These are phyloP conservation scores for Agarophyton chilense DNA, from an alignment of 23 red algal species.

Conservation along the genomic window DNA sequence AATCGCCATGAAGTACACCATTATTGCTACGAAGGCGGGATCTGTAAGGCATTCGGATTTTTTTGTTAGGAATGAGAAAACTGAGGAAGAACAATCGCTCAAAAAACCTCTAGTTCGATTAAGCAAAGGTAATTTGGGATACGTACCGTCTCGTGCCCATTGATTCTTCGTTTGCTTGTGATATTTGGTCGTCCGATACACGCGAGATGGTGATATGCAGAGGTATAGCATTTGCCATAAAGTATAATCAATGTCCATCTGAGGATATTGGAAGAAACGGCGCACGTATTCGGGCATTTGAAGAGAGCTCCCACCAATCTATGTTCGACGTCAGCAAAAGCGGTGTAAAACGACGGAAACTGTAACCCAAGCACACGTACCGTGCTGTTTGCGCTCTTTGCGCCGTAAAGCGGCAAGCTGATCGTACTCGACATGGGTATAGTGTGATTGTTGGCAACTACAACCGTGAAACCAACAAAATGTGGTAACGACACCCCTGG, in stretches of 20 bases:
- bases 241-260: conserved; percentile 98
- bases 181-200: conserved; percentile 93
- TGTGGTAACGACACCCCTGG: too few relatives aligned
- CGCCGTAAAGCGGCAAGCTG: conserved; percentile 20
- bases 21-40: conserved; percentile 91
- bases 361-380: not conserved
- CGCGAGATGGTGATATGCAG: conserved; percentile 79
- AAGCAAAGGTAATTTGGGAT: not conserved
- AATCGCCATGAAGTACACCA: conserved; percentile 83
- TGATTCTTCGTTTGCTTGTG: conserved; percentile 99
- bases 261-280: conserved; percentile 70
- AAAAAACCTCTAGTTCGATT: not conserved
- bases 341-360: not conserved
- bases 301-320: conserved; percentile 47
- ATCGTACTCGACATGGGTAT: conserved; percentile 12
- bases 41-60: conserved; percentile 53
- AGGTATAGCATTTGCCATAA: conserved; percentile 95
- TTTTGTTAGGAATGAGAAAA: not conserved
- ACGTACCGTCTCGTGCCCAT: conserved; percentile 96
- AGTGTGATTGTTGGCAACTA: not conserved
- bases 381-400: conserved; percentile 14
- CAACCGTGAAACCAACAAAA: not conserved
- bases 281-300: conserved; percentile 84
- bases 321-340: conserved; percentile 2
- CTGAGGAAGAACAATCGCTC: too few relatives aligned